Percentiles rank a stretch among this genome's conserved stretches.
Conservation (phyloP, 2,329 filamentous ascomycete species). For the Phyllosticta ampelicida region DNA sequence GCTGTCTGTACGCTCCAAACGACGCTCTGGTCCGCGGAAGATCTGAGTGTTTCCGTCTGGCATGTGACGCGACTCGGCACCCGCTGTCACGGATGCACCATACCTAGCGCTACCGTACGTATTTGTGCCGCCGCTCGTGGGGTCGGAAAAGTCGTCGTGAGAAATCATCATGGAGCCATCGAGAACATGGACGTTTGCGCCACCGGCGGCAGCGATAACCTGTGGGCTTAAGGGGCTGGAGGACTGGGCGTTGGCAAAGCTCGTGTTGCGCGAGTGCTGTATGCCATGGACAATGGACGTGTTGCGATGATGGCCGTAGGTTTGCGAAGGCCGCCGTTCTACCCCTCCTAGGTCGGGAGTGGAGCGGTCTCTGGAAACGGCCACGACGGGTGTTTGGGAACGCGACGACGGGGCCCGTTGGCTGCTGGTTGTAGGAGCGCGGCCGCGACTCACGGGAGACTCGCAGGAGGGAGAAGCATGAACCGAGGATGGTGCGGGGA, state of each 20-base stretch:
- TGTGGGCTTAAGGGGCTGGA: constrained; percentile 80
- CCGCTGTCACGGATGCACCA: constrained; percentile 8
- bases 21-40: constrained; percentile 14
- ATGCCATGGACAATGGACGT: constrained; percentile 96
- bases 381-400: constrained; percentile 31
- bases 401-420: constrained; percentile 33
- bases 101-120: constrained; percentile 16
- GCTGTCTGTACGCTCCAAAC: constrained; percentile 37
- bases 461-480: constrained; percentile 28
- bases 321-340: constrained; percentile 42
- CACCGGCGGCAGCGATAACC: constrained; percentile 51
- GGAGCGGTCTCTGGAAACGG: constrained; percentile 23
- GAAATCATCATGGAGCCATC: constrained; percentile 30
- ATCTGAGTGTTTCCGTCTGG: not conserved
- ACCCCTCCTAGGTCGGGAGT: constrained; percentile 29
- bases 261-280: constrained; percentile 84
- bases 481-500: constrained; percentile 14
- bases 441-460: constrained; percentile 34
- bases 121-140: constrained; percentile 18
- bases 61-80: constrained; percentile 7
- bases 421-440: constrained; percentile 34
- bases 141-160: constrained; percentile 28
- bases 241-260: constrained; percentile 63
- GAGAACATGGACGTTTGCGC: constrained; percentile 17
- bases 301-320: constrained; percentile 85